Conservation (phyloP, 306 rosid species). For the Vicia villosa region DNA sequence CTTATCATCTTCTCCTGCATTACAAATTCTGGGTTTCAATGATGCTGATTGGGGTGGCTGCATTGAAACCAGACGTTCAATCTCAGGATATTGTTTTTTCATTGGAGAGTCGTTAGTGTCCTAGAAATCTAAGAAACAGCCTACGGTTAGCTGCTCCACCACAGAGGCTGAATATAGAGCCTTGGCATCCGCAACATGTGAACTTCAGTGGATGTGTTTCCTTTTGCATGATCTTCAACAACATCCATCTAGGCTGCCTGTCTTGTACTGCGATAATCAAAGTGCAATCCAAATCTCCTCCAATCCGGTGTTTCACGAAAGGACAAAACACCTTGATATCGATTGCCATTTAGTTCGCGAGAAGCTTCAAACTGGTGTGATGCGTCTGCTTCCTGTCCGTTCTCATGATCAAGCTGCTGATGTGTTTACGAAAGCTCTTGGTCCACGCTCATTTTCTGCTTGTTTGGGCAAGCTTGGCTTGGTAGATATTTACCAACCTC, state of each 20-base stretch:
- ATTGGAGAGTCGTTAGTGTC: background rate
- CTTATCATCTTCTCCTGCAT: background rate
- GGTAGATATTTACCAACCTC: too few species aligned
- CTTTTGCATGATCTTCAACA: too few species aligned
- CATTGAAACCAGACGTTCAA: background rate
- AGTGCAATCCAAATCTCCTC: too few species aligned
- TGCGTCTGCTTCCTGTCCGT: background rate
- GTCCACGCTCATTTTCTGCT: too few species aligned
- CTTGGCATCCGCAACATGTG: background rate
- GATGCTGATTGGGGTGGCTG: background rate
- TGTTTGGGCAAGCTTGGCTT: too few species aligned
- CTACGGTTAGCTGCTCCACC: background rate
- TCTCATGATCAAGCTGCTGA: too few species aligned
- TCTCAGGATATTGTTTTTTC: background rate
- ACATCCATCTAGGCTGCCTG: background rate
- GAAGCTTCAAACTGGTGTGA: background rate
- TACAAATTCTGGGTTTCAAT: background rate
- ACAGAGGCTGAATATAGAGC: background rate
- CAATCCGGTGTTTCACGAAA: too few species aligned
- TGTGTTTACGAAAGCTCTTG: too few species aligned
- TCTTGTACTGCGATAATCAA: too few species aligned
- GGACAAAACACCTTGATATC: background rate
- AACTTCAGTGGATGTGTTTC: background rate
- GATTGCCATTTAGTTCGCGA: background rate
- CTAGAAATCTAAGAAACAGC: background rate